Evolutionary conservation across 179 eudicot genomes (phyloP), one percentile per base, ranked within the genome.

Genomic region (Drosera spatulata): DNA sequence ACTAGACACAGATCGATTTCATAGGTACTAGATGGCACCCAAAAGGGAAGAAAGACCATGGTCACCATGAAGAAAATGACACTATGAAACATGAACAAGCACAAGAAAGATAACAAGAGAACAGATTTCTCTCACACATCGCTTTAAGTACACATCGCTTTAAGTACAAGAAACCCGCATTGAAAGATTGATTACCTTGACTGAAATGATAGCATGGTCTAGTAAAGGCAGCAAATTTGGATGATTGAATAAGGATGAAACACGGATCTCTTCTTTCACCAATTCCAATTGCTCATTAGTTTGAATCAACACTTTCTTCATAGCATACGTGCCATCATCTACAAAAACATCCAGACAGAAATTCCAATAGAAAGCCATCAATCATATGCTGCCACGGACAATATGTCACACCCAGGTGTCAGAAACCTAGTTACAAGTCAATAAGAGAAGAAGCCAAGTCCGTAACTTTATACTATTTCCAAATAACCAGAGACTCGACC

Each of bases 311-410:
- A 89, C 95, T 77, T 88, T 89, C 84, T 86, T 93, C 96, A 89
- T 79, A 44, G 99, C 96, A 76, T 91, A 91, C 42, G 93, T 93
- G 65, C 98, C 99, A 74, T 93, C 99, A 72, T 79, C 99, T 93
- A 73, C 73, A 73, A 56, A 45, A 53, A 67, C 65, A 67, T 48
- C 66, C 61, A 64, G 55, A 69, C 60, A 49, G 55, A 53, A 62
- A 61, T 63, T 46, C 59, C 57, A 58, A n/a, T 53, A 13, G 3
- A 53, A 53, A 6, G 56, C 56, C 14, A 53, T 14, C 56, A 53
- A 55, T 39, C 33, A 53, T 3, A 12, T 4, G 7, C 37, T n/a
- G 49, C 10, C 49, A 45, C 33, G 33, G 33, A 22, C 14, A 54
- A 2, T 40, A 22, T 3, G 15, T 53, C 45, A 60, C 50, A 55